Conservation (phyloP, 202 grass and related monocot genomes). For the Zoysia matrella region DNA sequence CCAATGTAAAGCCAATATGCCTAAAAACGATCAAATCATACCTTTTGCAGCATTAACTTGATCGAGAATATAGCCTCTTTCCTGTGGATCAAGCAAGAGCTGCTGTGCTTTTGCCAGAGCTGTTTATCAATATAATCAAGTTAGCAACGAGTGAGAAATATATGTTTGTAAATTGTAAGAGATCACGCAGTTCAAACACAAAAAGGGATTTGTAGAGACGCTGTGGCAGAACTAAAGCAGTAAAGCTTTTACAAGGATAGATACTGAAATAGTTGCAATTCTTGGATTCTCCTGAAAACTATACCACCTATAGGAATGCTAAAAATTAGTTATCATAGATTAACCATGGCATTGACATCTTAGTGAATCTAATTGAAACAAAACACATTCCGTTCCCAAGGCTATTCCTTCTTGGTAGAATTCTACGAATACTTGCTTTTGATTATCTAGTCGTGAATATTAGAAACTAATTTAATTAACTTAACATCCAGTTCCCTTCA, state of each 20-base stretch:
- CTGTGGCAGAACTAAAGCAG: slow-evolving; percentile 4
- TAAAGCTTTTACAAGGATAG: slow-evolving; percentile 15
- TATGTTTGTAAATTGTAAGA: background rate
- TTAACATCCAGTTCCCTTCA: no score
- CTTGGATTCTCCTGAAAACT: background rate
- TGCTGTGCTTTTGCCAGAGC: slow-evolving; percentile 93
- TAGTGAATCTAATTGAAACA: background rate
- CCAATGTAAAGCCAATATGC: background rate
- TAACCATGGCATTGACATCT: background rate
- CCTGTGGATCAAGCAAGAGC: slow-evolving; percentile 85
- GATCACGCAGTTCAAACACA: background rate
- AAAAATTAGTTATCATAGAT: slow-evolving; percentile 7
- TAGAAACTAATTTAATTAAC: no score
- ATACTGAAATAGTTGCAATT: background rate
- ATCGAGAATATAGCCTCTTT: slow-evolving; percentile 88
- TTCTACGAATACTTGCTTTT: background rate
- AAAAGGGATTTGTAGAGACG: background rate
- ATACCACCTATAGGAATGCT: background rate
- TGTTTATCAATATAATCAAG: slow-evolving; percentile 44
- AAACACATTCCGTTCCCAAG: background rate
- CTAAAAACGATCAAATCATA: slow-evolving; percentile 27
- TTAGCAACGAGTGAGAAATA: slow-evolving; percentile 4
- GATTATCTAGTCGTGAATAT: no score
- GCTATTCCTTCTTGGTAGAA: slow-evolving; percentile 8
- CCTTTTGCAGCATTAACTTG: slow-evolving; percentile 95